Evolutionary conservation across 495 filamentous ascomycete genomes (phyloP).

Genomic region (Tuber borchii): DNA sequence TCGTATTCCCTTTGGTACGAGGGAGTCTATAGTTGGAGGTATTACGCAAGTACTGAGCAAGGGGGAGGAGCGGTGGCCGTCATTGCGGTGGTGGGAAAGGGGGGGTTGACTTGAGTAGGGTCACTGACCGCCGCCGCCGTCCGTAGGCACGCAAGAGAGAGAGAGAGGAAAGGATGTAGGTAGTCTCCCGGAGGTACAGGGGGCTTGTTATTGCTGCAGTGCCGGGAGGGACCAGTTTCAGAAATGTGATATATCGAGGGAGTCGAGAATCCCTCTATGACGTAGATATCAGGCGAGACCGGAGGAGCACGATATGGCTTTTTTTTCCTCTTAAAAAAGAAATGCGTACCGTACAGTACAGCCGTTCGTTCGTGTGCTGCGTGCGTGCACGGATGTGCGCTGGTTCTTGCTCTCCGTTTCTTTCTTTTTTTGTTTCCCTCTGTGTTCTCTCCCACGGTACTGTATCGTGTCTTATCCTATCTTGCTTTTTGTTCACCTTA

Average conservation of each 20-base stretch:
- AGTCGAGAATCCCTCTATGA: conserved; percentile 23
- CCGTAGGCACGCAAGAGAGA: background rate
- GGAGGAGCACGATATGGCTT: conserved; percentile 27
- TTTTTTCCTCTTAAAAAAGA: conserved; percentile 9
- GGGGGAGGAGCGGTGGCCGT: background rate
- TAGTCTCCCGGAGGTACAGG: background rate
- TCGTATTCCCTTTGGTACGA: conserved; percentile 29
- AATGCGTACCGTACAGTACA: background rate
- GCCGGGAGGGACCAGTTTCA: background rate
- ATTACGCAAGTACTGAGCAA: background rate
- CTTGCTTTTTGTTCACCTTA: background rate
- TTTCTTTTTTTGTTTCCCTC: background rate
- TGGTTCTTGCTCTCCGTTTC: conserved; percentile 15
- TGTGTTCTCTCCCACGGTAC: background rate
- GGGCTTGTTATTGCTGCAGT: background rate
- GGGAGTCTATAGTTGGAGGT: background rate
- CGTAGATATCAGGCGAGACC: conserved; percentile 36
- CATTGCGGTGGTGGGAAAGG: background rate
- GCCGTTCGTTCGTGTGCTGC: background rate
- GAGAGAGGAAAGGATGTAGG: background rate
- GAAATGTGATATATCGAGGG: conserved; percentile 25
- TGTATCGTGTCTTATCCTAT: background rate
- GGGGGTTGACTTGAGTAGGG: no score
- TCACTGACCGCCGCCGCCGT: background rate
- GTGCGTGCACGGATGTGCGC: conserved; percentile 17